Evolutionary conservation across 305 asterid species (phyloP).

Genomic region (Striga hermonthica): DNA sequence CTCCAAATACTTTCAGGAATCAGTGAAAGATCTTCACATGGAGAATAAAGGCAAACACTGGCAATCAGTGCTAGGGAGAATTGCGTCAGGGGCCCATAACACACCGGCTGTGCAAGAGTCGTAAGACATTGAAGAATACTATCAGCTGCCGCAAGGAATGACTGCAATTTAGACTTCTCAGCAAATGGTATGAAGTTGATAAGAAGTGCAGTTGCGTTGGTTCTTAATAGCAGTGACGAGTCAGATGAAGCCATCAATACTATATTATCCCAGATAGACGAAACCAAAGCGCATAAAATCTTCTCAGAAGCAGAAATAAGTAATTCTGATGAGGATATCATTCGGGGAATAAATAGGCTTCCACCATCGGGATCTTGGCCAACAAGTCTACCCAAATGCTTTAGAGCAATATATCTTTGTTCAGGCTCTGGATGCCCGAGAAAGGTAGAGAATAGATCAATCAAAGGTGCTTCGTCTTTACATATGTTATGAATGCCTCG

Average conservation of each 20-base stretch:
- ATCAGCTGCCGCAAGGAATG: constrained; percentile 88
- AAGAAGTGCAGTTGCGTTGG: constrained; percentile 72
- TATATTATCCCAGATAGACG: constrained; percentile 83
- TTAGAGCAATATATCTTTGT: constrained; percentile 80
- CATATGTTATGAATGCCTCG: constrained; percentile 57
- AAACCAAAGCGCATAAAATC: constrained; percentile 55
- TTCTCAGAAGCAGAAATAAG: constrained; percentile 45
- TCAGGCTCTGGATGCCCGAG: constrained; percentile 95
- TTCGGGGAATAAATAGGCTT: constrained; percentile 38
- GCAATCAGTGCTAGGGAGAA: constrained; percentile 81
- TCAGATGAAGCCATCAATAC: constrained; percentile 75
- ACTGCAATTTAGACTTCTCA: constrained; percentile 61
- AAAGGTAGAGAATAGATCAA: constrained; percentile 66
- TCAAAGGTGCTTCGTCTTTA: constrained; percentile 53
- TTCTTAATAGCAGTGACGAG: constrained; percentile 68
- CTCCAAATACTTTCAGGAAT: constrained; percentile 88
- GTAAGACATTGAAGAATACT: constrained; percentile 68
- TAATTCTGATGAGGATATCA: constrained; percentile 40
- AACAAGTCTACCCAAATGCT: constrained; percentile 75
- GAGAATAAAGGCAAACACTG: constrained; percentile 71
- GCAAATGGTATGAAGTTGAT: constrained; percentile 68
- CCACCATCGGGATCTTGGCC: constrained; percentile 59
- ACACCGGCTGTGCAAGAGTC: constrained; percentile 55
- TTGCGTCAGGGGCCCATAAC: constrained; percentile 70
- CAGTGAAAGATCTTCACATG: constrained; percentile 76